Evolutionary conservation across 2,329 filamentous ascomycete species (phyloP).

Genomic region (Stagonosporopsis rhizophila): DNA sequence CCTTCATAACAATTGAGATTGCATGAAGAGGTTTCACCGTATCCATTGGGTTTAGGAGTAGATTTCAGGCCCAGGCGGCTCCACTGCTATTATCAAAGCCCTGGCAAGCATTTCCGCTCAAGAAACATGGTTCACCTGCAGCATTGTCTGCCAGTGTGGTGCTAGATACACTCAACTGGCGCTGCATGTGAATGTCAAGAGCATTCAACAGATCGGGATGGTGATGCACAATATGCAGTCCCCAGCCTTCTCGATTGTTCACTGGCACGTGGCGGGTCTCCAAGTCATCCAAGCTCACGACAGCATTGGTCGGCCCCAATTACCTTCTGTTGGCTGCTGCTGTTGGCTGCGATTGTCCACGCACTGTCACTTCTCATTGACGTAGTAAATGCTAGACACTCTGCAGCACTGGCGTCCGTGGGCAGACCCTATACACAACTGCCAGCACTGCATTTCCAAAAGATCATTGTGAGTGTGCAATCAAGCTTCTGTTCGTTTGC

Average conservation of each 20-base stretch:
- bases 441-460: background rate
- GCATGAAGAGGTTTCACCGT: background rate
- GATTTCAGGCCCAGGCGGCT: background rate
- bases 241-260: constrained; percentile 12
- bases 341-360: constrained; percentile 6
- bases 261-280: constrained; percentile 5
- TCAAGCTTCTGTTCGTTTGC: background rate
- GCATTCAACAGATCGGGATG: background rate
- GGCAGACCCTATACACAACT: background rate
- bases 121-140: background rate
- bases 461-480: constrained; percentile 12
- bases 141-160: background rate
- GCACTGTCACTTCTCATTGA: constrained; percentile 13
- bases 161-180: background rate
- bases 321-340: constrained; percentile 2
- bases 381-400: constrained; percentile 2
- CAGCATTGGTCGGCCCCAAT: constrained; percentile 6
- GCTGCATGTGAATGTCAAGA: background rate
- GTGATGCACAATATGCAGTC: background rate
- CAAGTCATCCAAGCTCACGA: background rate
- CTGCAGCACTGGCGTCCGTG: constrained; percentile 4
- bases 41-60: background rate
- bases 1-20: background rate
- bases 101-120: background rate
- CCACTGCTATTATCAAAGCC: background rate